Evolutionary conservation across 768 basidiomycete genomes (phyloP).

Genomic region (Leucocoprinus birnbaumii): DNA sequence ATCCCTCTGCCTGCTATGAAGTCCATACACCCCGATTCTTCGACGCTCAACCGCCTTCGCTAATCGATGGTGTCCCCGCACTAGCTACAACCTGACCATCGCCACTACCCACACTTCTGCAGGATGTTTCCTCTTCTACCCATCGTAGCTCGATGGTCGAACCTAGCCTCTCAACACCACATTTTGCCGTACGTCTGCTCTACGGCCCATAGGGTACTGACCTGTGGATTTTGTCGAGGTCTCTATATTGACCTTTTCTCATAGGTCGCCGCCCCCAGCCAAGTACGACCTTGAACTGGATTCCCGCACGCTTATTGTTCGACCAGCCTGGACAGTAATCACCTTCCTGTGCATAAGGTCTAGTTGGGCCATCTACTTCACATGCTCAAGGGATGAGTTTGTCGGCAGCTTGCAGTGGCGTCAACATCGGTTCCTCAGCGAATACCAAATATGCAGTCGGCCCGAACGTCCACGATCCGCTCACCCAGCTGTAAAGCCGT

Average conservation of each 20-base stretch:
- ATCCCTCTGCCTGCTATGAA: too few species aligned
- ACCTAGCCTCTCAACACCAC: too few species aligned
- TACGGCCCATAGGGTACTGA: too few species aligned
- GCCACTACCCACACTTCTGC: too few species aligned
- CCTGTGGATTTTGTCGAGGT: neutral
- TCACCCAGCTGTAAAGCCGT: slow-evolving; percentile 79
- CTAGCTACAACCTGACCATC: too few species aligned
- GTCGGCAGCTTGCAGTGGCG: slow-evolving; percentile 29
- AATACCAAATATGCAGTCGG: slow-evolving; percentile 88
- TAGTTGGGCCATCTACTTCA: slow-evolving; percentile 86
- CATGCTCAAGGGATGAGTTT: slow-evolving; percentile 86
- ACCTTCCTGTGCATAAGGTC: slow-evolving; percentile 84
- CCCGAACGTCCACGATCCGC: slow-evolving; percentile 84
- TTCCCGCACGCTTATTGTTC: neutral
- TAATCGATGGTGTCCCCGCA: too few species aligned
- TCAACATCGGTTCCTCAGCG: slow-evolving; percentile 42
- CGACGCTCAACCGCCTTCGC: too few species aligned
- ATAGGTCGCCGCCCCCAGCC: slow-evolving; percentile 76
- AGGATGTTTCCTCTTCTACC: too few species aligned
- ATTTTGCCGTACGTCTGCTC: too few species aligned
- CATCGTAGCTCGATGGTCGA: too few species aligned
- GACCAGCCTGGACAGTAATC: slow-evolving; percentile 69
- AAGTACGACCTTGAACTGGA: neutral
- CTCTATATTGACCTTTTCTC: neutral
- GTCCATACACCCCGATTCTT: too few species aligned